Base-by-base conservation (phyloP, 495 filamentous ascomycete species). In the Neurospora sp. region DNA sequence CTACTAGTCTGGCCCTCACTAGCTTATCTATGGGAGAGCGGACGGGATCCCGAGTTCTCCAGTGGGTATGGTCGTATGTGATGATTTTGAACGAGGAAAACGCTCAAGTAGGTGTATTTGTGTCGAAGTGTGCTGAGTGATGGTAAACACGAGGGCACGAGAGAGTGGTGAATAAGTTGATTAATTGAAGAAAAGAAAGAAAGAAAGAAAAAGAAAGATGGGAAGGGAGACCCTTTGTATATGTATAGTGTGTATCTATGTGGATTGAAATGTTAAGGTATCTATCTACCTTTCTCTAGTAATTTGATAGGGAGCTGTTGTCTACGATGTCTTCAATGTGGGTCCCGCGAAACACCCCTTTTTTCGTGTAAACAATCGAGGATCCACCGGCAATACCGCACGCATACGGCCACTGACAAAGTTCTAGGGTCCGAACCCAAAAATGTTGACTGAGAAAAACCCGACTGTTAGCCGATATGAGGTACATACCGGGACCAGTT, bases 11-110 rank as follows among this genome's bases (percentile, higher is more conserved):
- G 24, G 24, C 24, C 24, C 24, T 28, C 24, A 28, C 24, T 28
- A 2, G 24, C 24, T 28, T 28, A 28, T 28, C 24, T 28, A 28
- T 28, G 83, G 82, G 80, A 83, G 84, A 85, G 82, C 84, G 83
- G 83, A 86, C 84, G 84, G 84, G 83, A 84, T 83, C 80, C 83
- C 83, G 83, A 82, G 76, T 81, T 80, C 71, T 85, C 83, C 48
- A 59, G 48, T 59, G 48, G 48, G 48, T 59, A 59, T 59, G 48
- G 48, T 59, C 48, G 48, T 59, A 59, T 59, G 48, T 59, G 48
- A 2, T 59, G 2, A 0, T 31, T 0, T 0, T 59, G 5, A 13
- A 5, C 48, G 2, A 15, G 3, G 24, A 31, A 28, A 15, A 11
- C 4, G 48, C 24, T 59, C 8, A 59, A 28, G 48, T 31, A 5